Evolutionary conservation across 2,329 filamentous ascomycete species (phyloP).

Genomic region (Neonectria ditissima): DNA sequence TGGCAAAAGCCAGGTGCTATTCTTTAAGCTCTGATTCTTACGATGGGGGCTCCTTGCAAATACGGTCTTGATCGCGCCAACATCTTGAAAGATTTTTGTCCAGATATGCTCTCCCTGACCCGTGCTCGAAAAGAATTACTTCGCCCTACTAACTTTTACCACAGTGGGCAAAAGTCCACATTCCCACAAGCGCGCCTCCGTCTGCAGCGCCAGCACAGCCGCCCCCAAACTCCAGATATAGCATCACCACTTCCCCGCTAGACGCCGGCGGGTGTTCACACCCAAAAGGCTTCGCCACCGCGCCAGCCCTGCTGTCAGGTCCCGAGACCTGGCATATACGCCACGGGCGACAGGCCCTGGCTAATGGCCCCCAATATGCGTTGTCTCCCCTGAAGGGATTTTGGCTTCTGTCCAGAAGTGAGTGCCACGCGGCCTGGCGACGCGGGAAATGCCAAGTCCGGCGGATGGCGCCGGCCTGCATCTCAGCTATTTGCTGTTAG

Average conservation of each 20-base stretch:
- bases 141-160: not conserved
- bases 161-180: not conserved
- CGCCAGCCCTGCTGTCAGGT: constrained; percentile 14
- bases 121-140: not conserved
- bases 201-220: constrained; percentile 6
- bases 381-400: not conserved
- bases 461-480: not conserved
- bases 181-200: not conserved
- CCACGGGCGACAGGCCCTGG: not conserved
- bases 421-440: not conserved
- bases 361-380: not conserved
- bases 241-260: constrained; percentile 8
- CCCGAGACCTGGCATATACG: not conserved
- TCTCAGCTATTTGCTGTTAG: not conserved
- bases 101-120: not conserved
- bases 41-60: not conserved
- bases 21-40: not conserved
- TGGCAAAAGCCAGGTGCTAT: not conserved
- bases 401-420: not conserved
- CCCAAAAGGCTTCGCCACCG: constrained; percentile 9
- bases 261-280: not conserved
- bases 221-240: constrained; percentile 12
- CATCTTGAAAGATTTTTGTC: not conserved
- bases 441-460: not conserved
- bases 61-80: not conserved